Evolutionary conservation across 257 asterid genomes (phyloP).

Genomic region (Nicotiana attenuata): DNA sequence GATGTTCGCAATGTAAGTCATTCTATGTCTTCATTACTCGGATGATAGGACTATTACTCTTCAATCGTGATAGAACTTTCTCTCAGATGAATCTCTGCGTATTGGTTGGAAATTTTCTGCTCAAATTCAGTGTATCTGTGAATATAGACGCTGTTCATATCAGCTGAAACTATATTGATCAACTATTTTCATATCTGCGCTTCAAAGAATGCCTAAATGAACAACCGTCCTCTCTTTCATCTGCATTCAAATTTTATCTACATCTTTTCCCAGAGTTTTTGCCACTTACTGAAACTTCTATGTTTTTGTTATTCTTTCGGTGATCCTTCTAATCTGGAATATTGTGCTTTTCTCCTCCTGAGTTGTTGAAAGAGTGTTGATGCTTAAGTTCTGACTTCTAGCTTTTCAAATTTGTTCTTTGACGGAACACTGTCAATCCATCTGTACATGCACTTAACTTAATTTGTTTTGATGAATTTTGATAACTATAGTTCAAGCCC

Average conservation of each 20-base stretch:
- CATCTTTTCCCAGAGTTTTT: not conserved
- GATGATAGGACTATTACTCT: not conserved
- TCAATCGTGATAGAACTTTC: not conserved
- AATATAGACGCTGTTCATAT: not conserved
- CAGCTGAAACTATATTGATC: not conserved
- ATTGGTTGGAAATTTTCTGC: not conserved
- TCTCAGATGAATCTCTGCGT: not conserved
- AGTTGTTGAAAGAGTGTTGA: not conserved
- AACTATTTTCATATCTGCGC: not conserved
- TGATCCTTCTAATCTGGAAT: not conserved
- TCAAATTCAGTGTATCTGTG: not conserved
- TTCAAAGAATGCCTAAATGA: not conserved
- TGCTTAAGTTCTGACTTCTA: not conserved
- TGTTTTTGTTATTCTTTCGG: not conserved
- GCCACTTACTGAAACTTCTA: not conserved
- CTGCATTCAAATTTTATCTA: not conserved
- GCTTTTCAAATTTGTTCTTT: constrained; percentile 4
- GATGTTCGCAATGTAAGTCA: constrained; percentile 25
- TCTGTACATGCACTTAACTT: not conserved
- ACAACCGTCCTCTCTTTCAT: not conserved
- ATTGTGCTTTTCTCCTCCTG: not conserved
- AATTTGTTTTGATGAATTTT: not conserved
- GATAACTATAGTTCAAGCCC: not conserved
- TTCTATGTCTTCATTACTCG: not conserved
- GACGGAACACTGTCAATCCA: not conserved